Evolutionary conservation across 306 rosid species (phyloP), one percentile per base, ranked within the genome.

Genomic region (Cajanus cajan): DNA sequence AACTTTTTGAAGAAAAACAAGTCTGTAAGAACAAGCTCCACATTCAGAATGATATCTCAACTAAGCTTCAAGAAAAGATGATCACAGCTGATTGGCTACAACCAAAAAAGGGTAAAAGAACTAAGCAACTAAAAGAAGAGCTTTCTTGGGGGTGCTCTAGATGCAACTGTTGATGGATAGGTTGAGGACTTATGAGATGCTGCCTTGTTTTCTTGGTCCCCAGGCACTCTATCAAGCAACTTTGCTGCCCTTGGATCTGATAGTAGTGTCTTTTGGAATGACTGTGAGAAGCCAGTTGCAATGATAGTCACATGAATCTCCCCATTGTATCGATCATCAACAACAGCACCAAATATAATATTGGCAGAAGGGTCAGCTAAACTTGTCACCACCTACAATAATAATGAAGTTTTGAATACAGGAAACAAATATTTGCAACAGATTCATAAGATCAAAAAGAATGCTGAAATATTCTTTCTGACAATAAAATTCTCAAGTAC

Each of bases 321-420:
- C 36, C 98, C 98, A 4, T 75, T 89, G 87, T 90, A 94, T 73
- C 97, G 96, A 52, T 94, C 90, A 76, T 94, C 98, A 67, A 94
- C 98, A 28, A 90, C 96, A 7, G 97, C 98, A 11, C 98, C 98
- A 65, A 94, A 94, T 83, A 92, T 94, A 40, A 94, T 94, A 84
- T 94, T 94, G 25, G 98, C 97, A 25, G 98, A 90, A 76, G 98
- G 98, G 85, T 94, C 97, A 0, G 98, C 98, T 87, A 94, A 89
- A 86, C 98, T 92, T 14, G 97, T 94, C 79, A 94, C 97, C 34
- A 94, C 97, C 97, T 94, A 88, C 71, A 78, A 39, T 61, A 74
- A 44, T 64, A 12, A 78, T 1, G 8, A 50, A 36, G 41, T 33
- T 50, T 71, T 64, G 34, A 40, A 16, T 45, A 55, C 41, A 13